Evolutionary conservation across 768 basidiomycete genomes (phyloP).

Genomic region (Panus rudis): DNA sequence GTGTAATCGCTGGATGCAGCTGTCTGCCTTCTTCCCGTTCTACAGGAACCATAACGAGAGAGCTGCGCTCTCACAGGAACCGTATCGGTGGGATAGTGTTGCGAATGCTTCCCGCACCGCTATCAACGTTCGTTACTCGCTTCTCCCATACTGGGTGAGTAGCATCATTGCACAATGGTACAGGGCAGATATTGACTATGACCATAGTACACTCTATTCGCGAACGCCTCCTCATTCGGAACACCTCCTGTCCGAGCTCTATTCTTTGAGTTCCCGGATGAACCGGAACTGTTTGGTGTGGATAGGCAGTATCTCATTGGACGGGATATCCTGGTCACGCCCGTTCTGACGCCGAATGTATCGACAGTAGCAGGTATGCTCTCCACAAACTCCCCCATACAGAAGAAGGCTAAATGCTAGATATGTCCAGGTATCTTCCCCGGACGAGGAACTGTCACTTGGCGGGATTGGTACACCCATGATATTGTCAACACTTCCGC

Average conservation of each 20-base stretch:
- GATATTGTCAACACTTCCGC: conserved; percentile 37
- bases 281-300: conserved; percentile 53
- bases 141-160: conserved; percentile 76
- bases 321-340: conserved; percentile 64
- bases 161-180: neutral
- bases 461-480: conserved; percentile 74
- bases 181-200: neutral
- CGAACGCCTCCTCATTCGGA: conserved; percentile 54
- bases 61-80: conserved; percentile 69
- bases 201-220: conserved; percentile 63
- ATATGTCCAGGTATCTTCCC: conserved; percentile 76
- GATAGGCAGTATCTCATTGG: conserved; percentile 73
- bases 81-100: conserved; percentile 77
- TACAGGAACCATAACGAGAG: conserved; percentile 71
- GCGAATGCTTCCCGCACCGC: conserved; percentile 66
- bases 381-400: no score
- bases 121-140: conserved; percentile 60
- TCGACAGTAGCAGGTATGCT: conserved; percentile 61
- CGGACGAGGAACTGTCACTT: conserved; percentile 47
- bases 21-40: conserved; percentile 79
- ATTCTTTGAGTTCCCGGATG: conserved; percentile 73
- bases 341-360: conserved; percentile 63
- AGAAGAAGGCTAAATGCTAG: no score
- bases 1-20: conserved; percentile 81
- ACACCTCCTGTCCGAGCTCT: conserved; percentile 70